A percentile compares a stretch with the other conserved stretches of the same genome.
These are phyloP conservation scores for Mycosphaerella sp. DNA, from an alignment of 2,329 filamentous ascomycete species.

Conservation along the genomic window DNA sequence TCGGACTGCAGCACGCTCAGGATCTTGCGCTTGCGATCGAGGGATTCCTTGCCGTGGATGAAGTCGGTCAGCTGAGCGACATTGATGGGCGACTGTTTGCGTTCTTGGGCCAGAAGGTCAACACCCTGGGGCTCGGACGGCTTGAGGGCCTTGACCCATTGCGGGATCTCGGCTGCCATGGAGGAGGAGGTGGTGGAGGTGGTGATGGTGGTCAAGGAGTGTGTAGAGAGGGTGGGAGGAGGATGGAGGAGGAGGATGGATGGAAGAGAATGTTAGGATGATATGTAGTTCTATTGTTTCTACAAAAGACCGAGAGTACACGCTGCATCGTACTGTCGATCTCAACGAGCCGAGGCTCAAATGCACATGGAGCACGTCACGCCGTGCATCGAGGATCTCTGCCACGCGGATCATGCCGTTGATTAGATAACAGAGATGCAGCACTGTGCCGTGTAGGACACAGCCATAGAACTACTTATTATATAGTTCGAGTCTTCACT, in stretches of 20 bases:
- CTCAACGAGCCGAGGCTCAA: not conserved
- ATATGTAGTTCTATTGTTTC: too few species aligned
- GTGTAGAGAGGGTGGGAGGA: not conserved
- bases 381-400: not conserved
- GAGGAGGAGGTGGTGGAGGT: not conserved
- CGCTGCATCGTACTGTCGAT: not conserved
- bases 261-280: slow-evolving; percentile 8
- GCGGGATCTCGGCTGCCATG: slow-evolving; percentile 41
- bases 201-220: not conserved
- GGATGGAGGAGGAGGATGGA: slow-evolving; percentile 2
- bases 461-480: too few species aligned
- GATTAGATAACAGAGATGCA: slow-evolving; percentile 2
- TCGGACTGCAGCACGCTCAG: slow-evolving; percentile 61
- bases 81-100: slow-evolving; percentile 59
- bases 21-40: slow-evolving; percentile 56
- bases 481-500: too few species aligned
- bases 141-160: slow-evolving; percentile 63
- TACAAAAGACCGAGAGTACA: slow-evolving; percentile 5
- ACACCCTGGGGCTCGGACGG: slow-evolving; percentile 61
- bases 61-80: slow-evolving; percentile 62
- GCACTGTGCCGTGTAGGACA: too few species aligned
- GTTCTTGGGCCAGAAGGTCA: slow-evolving; percentile 63
- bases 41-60: slow-evolving; percentile 60
- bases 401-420: slow-evolving; percentile 4
- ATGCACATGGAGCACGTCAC: slow-evolving; percentile 5